Conservation (phyloP, 495 filamentous ascomycete species). For the Podospora conica region DNA sequence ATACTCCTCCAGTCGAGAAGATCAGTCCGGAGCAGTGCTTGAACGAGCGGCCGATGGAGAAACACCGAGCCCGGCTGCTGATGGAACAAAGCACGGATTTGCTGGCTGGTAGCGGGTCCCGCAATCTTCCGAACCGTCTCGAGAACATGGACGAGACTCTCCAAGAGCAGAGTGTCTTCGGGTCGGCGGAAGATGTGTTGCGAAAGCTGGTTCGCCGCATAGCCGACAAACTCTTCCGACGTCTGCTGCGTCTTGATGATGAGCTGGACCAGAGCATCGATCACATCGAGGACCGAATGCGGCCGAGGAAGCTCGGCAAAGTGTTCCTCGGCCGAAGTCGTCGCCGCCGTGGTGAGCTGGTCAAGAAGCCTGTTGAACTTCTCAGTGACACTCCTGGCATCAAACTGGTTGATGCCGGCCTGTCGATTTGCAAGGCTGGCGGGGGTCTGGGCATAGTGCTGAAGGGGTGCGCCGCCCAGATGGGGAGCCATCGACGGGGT, state of each 20-base stretch:
- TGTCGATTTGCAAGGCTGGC: constrained; percentile 42
- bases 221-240: constrained; percentile 61
- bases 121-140: constrained; percentile 71
- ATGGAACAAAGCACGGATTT: constrained; percentile 60
- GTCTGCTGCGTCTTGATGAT: constrained; percentile 50
- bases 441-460: constrained; percentile 54
- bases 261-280: constrained; percentile 48
- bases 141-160: constrained; percentile 77
- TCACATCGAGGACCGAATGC: constrained; percentile 56
- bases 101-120: constrained; percentile 63
- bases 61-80: constrained; percentile 64
- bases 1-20: constrained; percentile 75
- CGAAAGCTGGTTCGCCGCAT: constrained; percentile 66
- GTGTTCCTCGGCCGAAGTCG: constrained; percentile 61
- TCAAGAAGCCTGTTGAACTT: constrained; percentile 62
- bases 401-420: constrained; percentile 59
- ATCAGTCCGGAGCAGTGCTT: constrained; percentile 62
- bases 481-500: constrained; percentile 67
- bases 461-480: constrained; percentile 51
- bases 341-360: constrained; percentile 59
- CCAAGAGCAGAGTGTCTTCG: constrained; percentile 61
- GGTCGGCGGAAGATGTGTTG: constrained; percentile 53
- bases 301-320: constrained; percentile 62
- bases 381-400: constrained; percentile 55
- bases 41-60: constrained; percentile 70